These are phyloP conservation scores for Hyphodiscus sp. DNA, from an alignment of 2,329 filamentous ascomycete genomes.

Conservation along the genomic window DNA sequence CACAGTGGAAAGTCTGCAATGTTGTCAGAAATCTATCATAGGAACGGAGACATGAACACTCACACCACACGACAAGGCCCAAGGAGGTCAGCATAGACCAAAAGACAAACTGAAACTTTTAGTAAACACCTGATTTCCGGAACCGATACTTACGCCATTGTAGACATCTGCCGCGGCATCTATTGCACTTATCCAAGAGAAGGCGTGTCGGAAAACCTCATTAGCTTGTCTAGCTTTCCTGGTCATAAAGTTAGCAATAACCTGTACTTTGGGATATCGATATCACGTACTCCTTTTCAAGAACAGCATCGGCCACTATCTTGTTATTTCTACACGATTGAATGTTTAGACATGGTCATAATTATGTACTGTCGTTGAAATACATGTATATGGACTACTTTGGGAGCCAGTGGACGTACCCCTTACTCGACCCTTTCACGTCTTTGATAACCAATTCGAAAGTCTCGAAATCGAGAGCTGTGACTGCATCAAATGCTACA, in stretches of 20 bases:
- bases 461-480: constrained; percentile 80
- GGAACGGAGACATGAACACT: constrained; percentile 34
- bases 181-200: constrained; percentile 67
- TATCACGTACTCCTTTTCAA: constrained; percentile 68
- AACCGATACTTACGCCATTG: constrained; percentile 60
- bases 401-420: constrained; percentile 97
- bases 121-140: background rate
- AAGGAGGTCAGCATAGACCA: constrained; percentile 92
- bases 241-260: constrained; percentile 23
- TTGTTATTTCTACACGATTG: constrained; percentile 34
- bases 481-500: constrained; percentile 93
- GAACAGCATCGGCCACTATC: constrained; percentile 40
- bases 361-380: constrained; percentile 18
- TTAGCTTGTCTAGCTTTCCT: constrained; percentile 72
- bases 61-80: constrained; percentile 88
- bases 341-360: constrained; percentile 28
- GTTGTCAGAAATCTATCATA: constrained; percentile 8
- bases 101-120: constrained; percentile 67
- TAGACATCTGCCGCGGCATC: constrained; percentile 87
- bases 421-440: constrained; percentile 84
- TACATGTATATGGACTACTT: constrained; percentile 59
- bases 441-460: constrained; percentile 87
- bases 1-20: constrained; percentile 81
- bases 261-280: constrained; percentile 18
- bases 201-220: constrained; percentile 62